phyloP scores from a whole-genome alignment of 345 rosid species.

The Hibiscus mutabilis region DNA sequence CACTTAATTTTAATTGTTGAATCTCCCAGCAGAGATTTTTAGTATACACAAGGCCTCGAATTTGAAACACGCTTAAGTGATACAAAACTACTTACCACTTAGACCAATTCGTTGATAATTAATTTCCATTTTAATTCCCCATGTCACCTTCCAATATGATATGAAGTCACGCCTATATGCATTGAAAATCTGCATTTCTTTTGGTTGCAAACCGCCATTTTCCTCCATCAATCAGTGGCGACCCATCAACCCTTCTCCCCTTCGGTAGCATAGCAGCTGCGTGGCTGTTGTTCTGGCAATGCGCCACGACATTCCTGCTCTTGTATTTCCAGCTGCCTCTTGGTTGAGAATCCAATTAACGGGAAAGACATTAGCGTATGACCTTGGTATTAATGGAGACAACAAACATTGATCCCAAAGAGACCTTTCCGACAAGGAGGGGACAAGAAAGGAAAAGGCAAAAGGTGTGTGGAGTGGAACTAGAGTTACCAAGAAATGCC shows the following conservation, averaged over 20 bases:
- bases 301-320: not conserved
- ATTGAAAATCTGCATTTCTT: not conserved
- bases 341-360: not conserved
- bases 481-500: not conserved
- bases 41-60: no score
- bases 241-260: not conserved
- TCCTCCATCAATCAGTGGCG: conserved; percentile 15
- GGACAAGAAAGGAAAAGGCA: conserved; percentile 1
- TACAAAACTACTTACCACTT: no score
- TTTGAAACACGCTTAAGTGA: no score
- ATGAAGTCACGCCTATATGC: conserved; percentile 5
- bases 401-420: not conserved
- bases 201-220: conserved; percentile 20
- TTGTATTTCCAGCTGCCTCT: not conserved
- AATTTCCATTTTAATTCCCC: not conserved
- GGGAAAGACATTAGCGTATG: not conserved
- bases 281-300: not conserved
- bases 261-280: not conserved
- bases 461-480: not conserved
- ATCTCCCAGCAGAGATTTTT: no score
- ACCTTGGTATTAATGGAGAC: not conserved
- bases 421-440: not conserved
- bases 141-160: not conserved
- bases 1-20: no score
- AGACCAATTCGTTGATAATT: no score